phyloP scores from a whole-genome alignment of 2,329 filamentous ascomycete species.

The Botrytis deweyae region DNA sequence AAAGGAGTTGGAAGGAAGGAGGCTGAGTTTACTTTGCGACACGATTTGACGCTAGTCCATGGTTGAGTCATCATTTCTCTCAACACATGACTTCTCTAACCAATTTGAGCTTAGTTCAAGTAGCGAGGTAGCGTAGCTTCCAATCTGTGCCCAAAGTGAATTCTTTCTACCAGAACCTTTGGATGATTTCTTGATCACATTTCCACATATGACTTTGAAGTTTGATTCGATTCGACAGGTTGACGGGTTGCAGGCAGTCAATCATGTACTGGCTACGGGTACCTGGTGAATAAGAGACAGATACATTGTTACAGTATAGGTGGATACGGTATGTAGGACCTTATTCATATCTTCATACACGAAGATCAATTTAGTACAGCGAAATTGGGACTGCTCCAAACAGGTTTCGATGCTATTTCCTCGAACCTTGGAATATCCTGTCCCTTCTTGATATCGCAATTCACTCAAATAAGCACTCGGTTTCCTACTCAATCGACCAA shows the following conservation, averaged over 20 bases:
- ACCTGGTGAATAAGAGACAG: neutral
- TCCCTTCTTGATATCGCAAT: neutral
- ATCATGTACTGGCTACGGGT: neutral
- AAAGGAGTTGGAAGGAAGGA: constrained; percentile 15
- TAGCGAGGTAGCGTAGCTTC: neutral
- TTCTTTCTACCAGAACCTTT: neutral
- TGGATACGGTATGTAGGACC: neutral
- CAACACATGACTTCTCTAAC: neutral
- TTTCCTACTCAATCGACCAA: neutral
- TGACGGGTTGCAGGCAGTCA: neutral
- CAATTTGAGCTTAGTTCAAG: neutral
- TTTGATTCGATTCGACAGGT: neutral
- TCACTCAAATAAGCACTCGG: neutral
- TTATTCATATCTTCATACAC: neutral
- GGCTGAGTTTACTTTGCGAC: constrained; percentile 16
- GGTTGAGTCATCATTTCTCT: constrained; percentile 6
- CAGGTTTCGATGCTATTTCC: neutral
- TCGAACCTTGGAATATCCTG: no score
- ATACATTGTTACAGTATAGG: neutral
- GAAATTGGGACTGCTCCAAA: neutral
- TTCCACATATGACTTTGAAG: no score
- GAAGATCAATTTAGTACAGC: neutral
- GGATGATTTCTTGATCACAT: neutral
- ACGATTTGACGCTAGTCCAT: constrained; percentile 1
- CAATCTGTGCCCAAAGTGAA: neutral